phyloP scores from a whole-genome alignment of 495 filamentous ascomycete species.

The Penicillium macrosclerotiorum region DNA sequence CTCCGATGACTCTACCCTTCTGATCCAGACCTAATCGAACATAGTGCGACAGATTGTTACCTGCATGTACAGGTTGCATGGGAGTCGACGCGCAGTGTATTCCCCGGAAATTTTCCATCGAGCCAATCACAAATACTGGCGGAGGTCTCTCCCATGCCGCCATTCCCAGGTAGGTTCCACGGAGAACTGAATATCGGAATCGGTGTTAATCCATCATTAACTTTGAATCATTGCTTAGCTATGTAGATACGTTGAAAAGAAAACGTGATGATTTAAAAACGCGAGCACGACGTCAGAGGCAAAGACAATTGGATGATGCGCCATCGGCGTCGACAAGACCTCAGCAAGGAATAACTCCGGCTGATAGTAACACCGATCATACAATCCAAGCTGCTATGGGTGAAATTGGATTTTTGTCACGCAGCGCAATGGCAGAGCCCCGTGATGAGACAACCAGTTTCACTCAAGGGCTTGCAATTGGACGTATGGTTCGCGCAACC shows the following conservation, averaged over 20 bases:
- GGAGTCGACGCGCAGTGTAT: conserved; percentile 13
- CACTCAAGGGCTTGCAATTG: conserved; percentile 21
- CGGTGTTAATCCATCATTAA: not conserved
- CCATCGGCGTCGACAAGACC: not conserved
- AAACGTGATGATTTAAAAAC: conserved; percentile 18
- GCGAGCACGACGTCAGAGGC: conserved; percentile 10
- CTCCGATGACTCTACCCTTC: too few species aligned
- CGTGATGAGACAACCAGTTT: conserved; percentile 19
- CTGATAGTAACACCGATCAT: conserved; percentile 5
- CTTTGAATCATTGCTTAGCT: conserved; percentile 7
- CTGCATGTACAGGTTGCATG: conserved; percentile 22
- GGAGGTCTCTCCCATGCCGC: conserved; percentile 27
- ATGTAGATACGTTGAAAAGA: conserved; percentile 24
- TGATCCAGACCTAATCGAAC: conserved; percentile 4
- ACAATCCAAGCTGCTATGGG: conserved; percentile 27
- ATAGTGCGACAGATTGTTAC: conserved; percentile 25
- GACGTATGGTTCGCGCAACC: conserved; percentile 20
- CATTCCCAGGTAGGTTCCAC: conserved; percentile 19
- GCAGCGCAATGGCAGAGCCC: conserved; percentile 31
- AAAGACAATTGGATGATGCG: not conserved
- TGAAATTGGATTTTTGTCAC: conserved; percentile 28
- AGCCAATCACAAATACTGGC: conserved; percentile 12
- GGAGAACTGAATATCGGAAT: not conserved
- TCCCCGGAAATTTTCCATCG: conserved; percentile 18
- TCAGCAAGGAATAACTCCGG: not conserved